phyloP scores from a whole-genome alignment of 805 yeast species.

The Starmera quercuum region DNA sequence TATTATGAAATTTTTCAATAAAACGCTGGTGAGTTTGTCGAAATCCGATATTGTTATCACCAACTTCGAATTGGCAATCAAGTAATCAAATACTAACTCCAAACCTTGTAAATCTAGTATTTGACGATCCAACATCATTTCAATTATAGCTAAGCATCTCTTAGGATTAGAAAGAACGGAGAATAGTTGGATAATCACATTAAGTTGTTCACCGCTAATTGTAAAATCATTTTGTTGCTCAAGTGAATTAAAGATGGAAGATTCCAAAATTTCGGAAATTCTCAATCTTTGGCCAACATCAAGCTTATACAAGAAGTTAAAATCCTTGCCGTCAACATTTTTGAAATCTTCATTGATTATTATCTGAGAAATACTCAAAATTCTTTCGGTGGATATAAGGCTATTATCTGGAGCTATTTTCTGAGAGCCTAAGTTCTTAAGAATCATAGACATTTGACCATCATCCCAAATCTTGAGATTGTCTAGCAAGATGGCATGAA shows the following conservation, averaged over 20 bases:
- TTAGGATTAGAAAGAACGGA: background rate
- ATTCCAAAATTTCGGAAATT: constrained; percentile 18
- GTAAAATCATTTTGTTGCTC: too few relatives aligned
- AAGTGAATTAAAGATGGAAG: background rate
- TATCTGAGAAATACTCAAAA: constrained; percentile 33
- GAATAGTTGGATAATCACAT: background rate
- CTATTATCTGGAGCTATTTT: constrained; percentile 33
- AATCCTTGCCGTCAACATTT: constrained; percentile 14
- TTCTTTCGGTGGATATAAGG: constrained; percentile 40
- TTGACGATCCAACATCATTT: background rate
- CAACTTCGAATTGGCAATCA: background rate
- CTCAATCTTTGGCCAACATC: constrained; percentile 23
- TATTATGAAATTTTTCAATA: background rate
- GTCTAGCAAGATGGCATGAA: constrained; percentile 49
- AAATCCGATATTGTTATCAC: background rate
- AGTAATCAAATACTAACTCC: background rate
- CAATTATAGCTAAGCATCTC: background rate
- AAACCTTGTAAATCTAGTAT: background rate
- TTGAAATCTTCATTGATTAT: constrained; percentile 18
- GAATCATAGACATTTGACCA: constrained; percentile 47
- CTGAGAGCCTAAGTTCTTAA: constrained; percentile 29
- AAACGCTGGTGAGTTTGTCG: constrained; percentile 3
- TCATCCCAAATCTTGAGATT: constrained; percentile 49
- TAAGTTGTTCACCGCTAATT: background rate
- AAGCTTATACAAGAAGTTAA: constrained; percentile 16